Base-by-base conservation (phyloP, 768 basidiomycete genomes). In the Calocybe cyanea region DNA sequence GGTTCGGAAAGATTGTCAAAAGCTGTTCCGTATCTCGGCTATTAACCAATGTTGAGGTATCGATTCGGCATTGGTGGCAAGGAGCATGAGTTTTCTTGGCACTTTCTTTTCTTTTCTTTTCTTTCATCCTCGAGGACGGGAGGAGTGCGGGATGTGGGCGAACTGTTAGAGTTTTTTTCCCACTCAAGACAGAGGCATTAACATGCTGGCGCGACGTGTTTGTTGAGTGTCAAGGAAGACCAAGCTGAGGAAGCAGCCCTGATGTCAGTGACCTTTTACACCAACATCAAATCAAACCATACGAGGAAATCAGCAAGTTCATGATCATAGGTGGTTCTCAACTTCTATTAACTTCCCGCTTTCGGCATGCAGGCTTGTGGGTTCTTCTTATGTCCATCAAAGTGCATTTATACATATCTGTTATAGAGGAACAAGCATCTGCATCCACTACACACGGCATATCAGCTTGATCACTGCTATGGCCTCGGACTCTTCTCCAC, bases 271-370 rank as follows among this genome's bases (percentile, higher is more conserved):
- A n/a, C n/a, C n/a, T n/a, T n/a, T n/a, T 40, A 49, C 40, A 25
- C 49, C 30, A 34, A 48, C 45, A 56, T 50, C 52, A 54, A 56
- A 58, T 56, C 55, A 58, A 58, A 53, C 52, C 52, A 51, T 55
- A 53, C 35, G 41, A 40, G 53, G 53, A 38, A 49, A 49, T 28
- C 32, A 33, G 24, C 18, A 43, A 32, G n/a, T 35, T 28, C 49
- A 50, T 43, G 58, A 36, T n/a, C n/a, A n/a, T n/a, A n/a, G 21
- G 5, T 20, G 34, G 43, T 46, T 44, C 44, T 35, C 43, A 40
- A 40, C 43, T 36, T 38, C 43, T 37, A 41, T 24, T 3, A 7
- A 31, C 28, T 31, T 35, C 17, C 34, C 52, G 33, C 45, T 49
- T 45, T 25, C 39, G 44, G 52, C 33, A 50, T 41, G 23, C 19